Base-by-base conservation (phyloP, 2,329 filamentous ascomycete genomes). In the Fusarium stilboides region DNA sequence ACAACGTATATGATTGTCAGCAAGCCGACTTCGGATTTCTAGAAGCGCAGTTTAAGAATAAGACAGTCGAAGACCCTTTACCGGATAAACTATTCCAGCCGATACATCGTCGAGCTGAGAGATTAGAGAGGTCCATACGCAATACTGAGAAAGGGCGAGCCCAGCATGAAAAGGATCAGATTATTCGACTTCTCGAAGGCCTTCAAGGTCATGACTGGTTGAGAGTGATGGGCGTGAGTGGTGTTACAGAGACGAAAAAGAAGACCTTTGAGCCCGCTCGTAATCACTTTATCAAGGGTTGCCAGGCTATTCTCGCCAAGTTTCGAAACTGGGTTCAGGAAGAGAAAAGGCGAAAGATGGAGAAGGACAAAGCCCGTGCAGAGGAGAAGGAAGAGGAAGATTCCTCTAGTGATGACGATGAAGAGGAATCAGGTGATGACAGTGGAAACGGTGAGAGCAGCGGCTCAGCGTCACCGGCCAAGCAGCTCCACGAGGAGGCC, bases 131-230 rank as follows among this genome's bases (percentile, higher is more conserved):
- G 57, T 87, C 87, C 2, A 89, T 90, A 47, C 84, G 89, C 33
- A 91, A 91, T 68, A 83, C 87, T 1, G 89, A 91, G 74, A 89
- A 87, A 74, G 88, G 87, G 14, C 85, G 88, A 12, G 89, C 89
- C 17, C 88, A 91, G 70, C 89, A 91, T 81, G 89, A 91, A 71
- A 88, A 86, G 70, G 88, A 90, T 63, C 88, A 90, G 71, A 87
- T 91, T 40, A 85, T 88, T 55, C 84, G 88, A 34, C 79, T 91
- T 17, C 85, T 98, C 8, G 94, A 96, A 55, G 94, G 94, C 19
- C 86, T 99, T 2, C 92, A 94, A 77, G 93, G 95, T 4, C 93
- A 92, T 60, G 96, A 98, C 79, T 99, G 96, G 96, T 84, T 98
- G 58, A 91, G 92, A 65, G 88, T 94, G 6, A 94, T 99, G 89